Conservation (phyloP, 2,329 filamentous ascomycete species). For the Mariannaea elegans region DNA sequence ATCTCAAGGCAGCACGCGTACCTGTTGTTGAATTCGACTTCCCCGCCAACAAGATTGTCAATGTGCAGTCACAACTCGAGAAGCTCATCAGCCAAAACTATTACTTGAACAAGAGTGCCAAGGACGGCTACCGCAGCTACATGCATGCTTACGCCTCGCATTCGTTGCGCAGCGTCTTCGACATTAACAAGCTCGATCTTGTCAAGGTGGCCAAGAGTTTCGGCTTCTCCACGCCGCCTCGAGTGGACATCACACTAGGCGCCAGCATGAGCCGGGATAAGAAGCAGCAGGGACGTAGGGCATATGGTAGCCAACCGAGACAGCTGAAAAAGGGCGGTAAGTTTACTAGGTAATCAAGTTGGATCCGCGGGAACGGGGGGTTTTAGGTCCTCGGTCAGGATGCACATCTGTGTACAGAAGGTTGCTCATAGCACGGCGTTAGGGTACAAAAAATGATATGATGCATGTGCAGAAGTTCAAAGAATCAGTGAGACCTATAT, state of each 20-base stretch:
- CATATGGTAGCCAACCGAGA: constrained; percentile 81
- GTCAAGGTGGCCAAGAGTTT: constrained; percentile 86
- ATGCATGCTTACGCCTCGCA: constrained; percentile 93
- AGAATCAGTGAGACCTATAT: too few relatives aligned
- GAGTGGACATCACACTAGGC: constrained; percentile 85
- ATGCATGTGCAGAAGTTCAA: constrained; percentile 27
- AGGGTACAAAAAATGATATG: constrained; percentile 42
- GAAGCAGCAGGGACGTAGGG: constrained; percentile 67
- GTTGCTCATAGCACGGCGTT: constrained; percentile 42
- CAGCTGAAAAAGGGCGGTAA: constrained; percentile 52
- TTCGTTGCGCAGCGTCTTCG: constrained; percentile 67
- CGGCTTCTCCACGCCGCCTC: constrained; percentile 79
- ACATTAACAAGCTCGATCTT: constrained; percentile 84
- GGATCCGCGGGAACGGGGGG: constrained; percentile 15
- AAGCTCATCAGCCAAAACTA: constrained; percentile 96
- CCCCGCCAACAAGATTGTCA: constrained; percentile 88
- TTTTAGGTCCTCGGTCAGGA: constrained; percentile 23
- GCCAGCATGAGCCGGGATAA: constrained; percentile 80
- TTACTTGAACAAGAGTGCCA: constrained; percentile 89
- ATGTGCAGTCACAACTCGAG: constrained; percentile 90
- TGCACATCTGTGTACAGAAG: constrained; percentile 31
- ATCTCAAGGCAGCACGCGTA: constrained; percentile 90
- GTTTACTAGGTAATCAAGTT: constrained; percentile 32
- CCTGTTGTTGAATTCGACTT: constrained; percentile 98
- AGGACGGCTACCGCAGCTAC: constrained; percentile 86